phyloP scores from a whole-genome alignment of 306 rosid species.

The Bauhinia variegata region DNA sequence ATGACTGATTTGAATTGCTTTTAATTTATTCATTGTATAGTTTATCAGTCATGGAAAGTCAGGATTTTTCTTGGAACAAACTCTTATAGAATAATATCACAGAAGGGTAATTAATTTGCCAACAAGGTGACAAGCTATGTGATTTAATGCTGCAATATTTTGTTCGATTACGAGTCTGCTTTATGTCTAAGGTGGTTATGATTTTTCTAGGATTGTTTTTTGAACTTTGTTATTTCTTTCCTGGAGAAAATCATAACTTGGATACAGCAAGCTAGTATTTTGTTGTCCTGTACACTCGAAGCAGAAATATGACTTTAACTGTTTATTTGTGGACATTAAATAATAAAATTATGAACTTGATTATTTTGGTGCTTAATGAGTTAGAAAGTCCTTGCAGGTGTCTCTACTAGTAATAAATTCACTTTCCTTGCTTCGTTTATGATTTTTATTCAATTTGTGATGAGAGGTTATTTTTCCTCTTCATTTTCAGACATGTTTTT shows the following conservation, averaged over 20 bases:
- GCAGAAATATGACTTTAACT: conserved; percentile 7
- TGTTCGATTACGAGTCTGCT: conserved; percentile 1
- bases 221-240: neutral
- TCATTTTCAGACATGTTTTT: no score
- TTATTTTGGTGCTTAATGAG: no score
- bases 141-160: conserved; percentile 12
- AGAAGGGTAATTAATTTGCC: neutral
- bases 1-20: conserved; percentile 19
- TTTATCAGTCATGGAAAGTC: conserved; percentile 16
- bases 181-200: neutral
- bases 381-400: no score
- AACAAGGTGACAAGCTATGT: neutral
- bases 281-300: conserved; percentile 6
- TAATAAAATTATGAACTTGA: no score
- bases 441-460: no score
- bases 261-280: neutral
- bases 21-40: neutral
- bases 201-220: neutral
- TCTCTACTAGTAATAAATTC: no score
- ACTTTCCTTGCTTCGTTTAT: no score
- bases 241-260: neutral
- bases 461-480: no score
- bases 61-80: neutral
- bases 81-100: neutral
- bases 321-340: neutral